phyloP scores from a whole-genome alignment of 495 filamentous ascomycete genomes.

The Penicillium maclennaniae region DNA sequence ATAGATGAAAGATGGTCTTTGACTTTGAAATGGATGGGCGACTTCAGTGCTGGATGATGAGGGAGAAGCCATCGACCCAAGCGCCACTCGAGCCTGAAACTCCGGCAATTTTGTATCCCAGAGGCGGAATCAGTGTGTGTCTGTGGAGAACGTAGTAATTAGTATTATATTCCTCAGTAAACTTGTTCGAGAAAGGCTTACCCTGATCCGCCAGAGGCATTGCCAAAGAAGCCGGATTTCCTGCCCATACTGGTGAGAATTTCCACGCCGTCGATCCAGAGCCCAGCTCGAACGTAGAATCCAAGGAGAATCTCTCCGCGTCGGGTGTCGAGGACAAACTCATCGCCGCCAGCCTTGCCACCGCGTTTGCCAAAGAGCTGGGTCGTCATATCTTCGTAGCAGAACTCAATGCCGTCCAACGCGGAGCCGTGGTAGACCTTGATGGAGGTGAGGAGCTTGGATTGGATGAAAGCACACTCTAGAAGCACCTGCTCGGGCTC shows the following conservation, averaged over 20 bases:
- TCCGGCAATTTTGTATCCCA: slow-evolving; percentile 85
- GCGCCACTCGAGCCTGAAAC: slow-evolving; percentile 75
- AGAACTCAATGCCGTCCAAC: slow-evolving; percentile 85
- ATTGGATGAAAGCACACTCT: slow-evolving; percentile 61
- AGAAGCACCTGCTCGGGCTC: slow-evolving; percentile 71
- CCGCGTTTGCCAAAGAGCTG: slow-evolving; percentile 88
- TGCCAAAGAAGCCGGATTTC: slow-evolving; percentile 82
- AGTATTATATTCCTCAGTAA: slow-evolving; percentile 11
- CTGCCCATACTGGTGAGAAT: slow-evolving; percentile 84
- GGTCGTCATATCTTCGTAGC: slow-evolving; percentile 81
- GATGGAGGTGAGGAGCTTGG: slow-evolving; percentile 70
- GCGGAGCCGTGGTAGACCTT: slow-evolving; percentile 74
- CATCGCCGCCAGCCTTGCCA: slow-evolving; percentile 68
- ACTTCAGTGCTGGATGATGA: slow-evolving; percentile 72
- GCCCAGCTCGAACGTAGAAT: slow-evolving; percentile 76
- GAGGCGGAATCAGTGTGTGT: slow-evolving; percentile 82
- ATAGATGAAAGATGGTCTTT: slow-evolving; percentile 1
- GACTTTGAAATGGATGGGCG: not conserved
- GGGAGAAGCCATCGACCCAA: slow-evolving; percentile 86
- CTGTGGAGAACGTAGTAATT: slow-evolving; percentile 40
- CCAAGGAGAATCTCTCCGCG: slow-evolving; percentile 83
- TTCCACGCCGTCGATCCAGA: slow-evolving; percentile 88
- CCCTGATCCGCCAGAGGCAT: slow-evolving; percentile 75
- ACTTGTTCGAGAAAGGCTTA: slow-evolving; percentile 41
- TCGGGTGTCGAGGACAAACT: slow-evolving; percentile 78